Base-by-base conservation (phyloP, 352 stramenopile genomes). In the Globisporangium megalacanthum region DNA sequence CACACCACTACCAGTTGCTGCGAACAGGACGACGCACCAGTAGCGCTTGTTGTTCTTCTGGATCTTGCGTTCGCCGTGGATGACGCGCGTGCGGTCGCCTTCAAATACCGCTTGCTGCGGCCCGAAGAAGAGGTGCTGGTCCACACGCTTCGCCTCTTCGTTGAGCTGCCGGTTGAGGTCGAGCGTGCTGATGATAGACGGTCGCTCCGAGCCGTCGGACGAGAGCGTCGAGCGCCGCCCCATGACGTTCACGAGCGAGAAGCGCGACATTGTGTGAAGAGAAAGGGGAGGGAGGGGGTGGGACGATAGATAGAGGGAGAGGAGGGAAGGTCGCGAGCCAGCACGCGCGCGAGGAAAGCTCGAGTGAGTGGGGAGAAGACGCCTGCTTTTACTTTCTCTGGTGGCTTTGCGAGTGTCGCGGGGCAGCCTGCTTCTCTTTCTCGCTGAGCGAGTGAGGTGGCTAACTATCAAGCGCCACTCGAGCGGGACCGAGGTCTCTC, bases 41-140 rank as follows among this genome's bases (percentile, higher is more conserved):
- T 85, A 89, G 48, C 77, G 73, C 58, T 88, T 89, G 47, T 52
- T 65, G 62, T 79, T 92, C 73, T 95, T 95, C 56, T 88, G 73
- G 52, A 95, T 90, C 65, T 88, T 90, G 63, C 85, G 85, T 64
- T 95, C 85, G 50, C 83, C 77, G 57, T 94, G 85, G 70, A 94
- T 88, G 57, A 88, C 84, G 64, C 82, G 84, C 65, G 82, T 83
- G 58, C 79, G 78, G 52, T 90, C 83, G 60, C 76, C 80, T 22
- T 92, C 82, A 22, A 89, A 90, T 10, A 92, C 75, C 8, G 67
- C 69, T 42, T 83, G 68, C 49, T 87, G 79, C 33, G 84, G 84
- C 0, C 84, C 84, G 59, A 92, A 94, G 68, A 94, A 94, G 3
- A 92, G 50, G 60, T 92, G 82, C 59, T 88, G 70, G 57, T 90